Base-by-base conservation (phyloP, 2,329 filamentous ascomycete genomes). In the Cadophora luteo-olivacea region DNA sequence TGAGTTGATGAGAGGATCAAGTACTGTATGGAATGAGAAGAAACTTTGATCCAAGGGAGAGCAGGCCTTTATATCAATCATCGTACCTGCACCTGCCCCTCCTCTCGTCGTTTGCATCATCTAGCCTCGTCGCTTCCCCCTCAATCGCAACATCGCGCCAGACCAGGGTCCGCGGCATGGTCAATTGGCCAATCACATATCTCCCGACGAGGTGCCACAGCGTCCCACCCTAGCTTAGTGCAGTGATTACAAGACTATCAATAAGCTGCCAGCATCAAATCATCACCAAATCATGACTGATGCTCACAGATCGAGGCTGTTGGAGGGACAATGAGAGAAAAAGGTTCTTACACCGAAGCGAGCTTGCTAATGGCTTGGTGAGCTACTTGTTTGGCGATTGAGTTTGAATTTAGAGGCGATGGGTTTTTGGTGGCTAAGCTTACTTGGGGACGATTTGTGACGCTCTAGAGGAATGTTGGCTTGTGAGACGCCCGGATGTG, bases 281-380 rank as follows among this genome's bases (percentile, higher is more conserved):
- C 51, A 48, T 68, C 45, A 65, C 67, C 48, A 49, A 68, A 68
- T 36, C 61, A 68, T 68, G 62, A 68, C 62, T 68, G 62, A 68
- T 57, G 60, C 60, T 62, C n/a, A 24, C 22, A 16, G 12, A 60
- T 38, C 57, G 33, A 49, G 41, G 41, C 5, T 5, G 7, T 4
- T 3, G 9, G n/a, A 9, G 25, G 11, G 12, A 45, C 41, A 4
- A 55, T 24, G 51, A 29, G 14, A 32, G 4, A 12, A 32, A 55
- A 32, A 29, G 12, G 51, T 12, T 32, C 24, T 6, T 16, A 16
- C 5, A 19, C 33, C 55, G 22, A 14, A n/a, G 33, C 55, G 33
- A 36, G 33, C 55, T 60, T 41, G 33, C 45, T 49, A 49, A 60
- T 45, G 36, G n/a, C 9, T 60, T 60, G 22, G 55, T 58, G 55